Percentiles rank a stretch among this genome's conserved stretches.
These are phyloP conservation scores for Cystobasidium sp. DNA, from an alignment of 1,284 basidiomycete genomes.

Conservation along the genomic window DNA sequence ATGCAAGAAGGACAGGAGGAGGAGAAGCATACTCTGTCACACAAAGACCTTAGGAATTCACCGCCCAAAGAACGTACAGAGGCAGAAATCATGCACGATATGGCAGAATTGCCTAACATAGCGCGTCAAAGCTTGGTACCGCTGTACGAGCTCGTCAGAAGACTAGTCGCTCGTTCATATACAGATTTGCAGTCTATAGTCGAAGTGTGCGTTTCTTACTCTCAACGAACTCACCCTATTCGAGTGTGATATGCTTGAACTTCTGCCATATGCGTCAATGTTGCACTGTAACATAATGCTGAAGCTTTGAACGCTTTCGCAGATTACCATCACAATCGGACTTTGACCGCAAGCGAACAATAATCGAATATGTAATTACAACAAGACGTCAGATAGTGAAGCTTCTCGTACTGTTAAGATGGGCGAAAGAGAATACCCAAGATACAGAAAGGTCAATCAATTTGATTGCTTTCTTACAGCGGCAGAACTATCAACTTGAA, in stretches of 20 bases:
- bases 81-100: slow-evolving; percentile 68
- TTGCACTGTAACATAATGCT: background rate
- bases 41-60: background rate
- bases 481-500: slow-evolving; percentile 80
- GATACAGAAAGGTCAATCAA: slow-evolving; percentile 60
- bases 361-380: slow-evolving; percentile 84
- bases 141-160: slow-evolving; percentile 73
- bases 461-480: slow-evolving; percentile 78
- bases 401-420: slow-evolving; percentile 79
- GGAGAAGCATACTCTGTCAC: too few relatives aligned
- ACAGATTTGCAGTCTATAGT: slow-evolving; percentile 79
- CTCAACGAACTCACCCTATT: background rate
- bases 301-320: background rate
- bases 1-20: too few relatives aligned
- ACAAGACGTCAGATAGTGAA: slow-evolving; percentile 88
- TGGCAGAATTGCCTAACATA: slow-evolving; percentile 65
- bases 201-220: slow-evolving; percentile 71
- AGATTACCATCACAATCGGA: slow-evolving; percentile 84
- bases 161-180: slow-evolving; percentile 77
- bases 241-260: too few relatives aligned
- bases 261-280: background rate
- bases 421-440: slow-evolving; percentile 58
- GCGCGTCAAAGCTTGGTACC: slow-evolving; percentile 70
- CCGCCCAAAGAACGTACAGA: background rate
- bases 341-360: slow-evolving; percentile 73